Conservation (phyloP, 2,329 filamentous ascomycete species). For the Rosellinia necatrix region DNA sequence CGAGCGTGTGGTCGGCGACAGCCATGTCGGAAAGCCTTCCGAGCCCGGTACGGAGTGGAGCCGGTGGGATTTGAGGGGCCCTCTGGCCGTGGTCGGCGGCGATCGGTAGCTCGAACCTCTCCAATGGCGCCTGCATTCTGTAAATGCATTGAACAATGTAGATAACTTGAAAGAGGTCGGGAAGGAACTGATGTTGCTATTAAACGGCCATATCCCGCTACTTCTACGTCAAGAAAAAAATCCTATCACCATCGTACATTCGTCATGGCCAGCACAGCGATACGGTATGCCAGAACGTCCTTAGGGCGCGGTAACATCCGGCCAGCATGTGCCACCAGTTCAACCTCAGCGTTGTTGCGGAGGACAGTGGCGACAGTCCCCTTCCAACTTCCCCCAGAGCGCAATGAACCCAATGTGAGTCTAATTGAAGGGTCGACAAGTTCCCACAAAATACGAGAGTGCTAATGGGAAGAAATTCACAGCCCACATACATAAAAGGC, state of each 20-base stretch:
- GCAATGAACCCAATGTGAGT: conserved; percentile 10
- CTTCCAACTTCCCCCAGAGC: conserved; percentile 2
- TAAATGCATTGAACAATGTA: no score
- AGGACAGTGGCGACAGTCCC: neutral
- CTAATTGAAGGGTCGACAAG: neutral
- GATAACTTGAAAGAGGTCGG: neutral
- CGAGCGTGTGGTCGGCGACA: neutral
- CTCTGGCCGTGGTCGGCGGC: neutral
- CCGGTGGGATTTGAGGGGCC: neutral
- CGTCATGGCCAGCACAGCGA: neutral
- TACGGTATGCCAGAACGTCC: neutral
- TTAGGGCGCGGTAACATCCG: neutral
- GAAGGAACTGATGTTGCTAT: neutral
- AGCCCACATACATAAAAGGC: conserved; percentile 10
- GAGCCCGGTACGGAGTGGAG: neutral
- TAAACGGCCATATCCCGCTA: neutral
- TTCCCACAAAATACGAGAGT: neutral
- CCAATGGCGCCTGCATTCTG: no score
- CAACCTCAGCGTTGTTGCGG: neutral
- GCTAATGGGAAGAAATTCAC: neutral
- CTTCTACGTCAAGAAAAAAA: neutral
- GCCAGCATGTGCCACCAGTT: neutral
- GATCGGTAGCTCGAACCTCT: neutral
- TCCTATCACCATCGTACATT: neutral
- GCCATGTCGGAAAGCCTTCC: neutral